Evolutionary conservation across 2,329 filamentous ascomycete genomes (phyloP).

Genomic region (Fusarium sp.): DNA sequence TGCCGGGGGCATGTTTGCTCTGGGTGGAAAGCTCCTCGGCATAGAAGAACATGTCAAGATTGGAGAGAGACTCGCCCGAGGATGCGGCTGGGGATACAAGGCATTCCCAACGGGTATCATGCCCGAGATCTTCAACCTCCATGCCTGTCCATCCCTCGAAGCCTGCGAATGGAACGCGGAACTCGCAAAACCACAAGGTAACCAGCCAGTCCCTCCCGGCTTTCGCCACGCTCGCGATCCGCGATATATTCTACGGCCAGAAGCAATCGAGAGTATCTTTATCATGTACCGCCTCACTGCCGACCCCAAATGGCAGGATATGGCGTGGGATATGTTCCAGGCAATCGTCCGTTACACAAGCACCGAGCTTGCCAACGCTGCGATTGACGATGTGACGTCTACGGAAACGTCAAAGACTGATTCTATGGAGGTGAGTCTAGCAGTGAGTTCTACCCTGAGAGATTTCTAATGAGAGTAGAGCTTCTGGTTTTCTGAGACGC

Average conservation of each 20-base stretch:
- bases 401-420: constrained; percentile 58
- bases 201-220: constrained; percentile 60
- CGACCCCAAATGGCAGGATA: constrained; percentile 58
- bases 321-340: constrained; percentile 64
- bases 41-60: constrained; percentile 60
- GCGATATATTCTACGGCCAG: constrained; percentile 63
- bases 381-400: constrained; percentile 57
- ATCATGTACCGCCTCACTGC: constrained; percentile 63
- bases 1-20: constrained; percentile 72
- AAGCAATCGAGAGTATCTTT: constrained; percentile 60
- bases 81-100: constrained; percentile 68
- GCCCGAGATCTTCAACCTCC: constrained; percentile 64
- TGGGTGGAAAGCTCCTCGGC: constrained; percentile 69
- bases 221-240: constrained; percentile 68
- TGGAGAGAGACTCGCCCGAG: constrained; percentile 61
- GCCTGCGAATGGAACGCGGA: constrained; percentile 48
- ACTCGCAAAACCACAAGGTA: constrained; percentile 25
- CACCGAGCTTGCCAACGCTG: constrained; percentile 59
- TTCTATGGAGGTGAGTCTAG: constrained; percentile 65
- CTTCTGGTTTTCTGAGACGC: constrained; percentile 77
- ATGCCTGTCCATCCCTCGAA: constrained; percentile 55
- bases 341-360: constrained; percentile 58
- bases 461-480: constrained; percentile 57
- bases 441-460: neutral
- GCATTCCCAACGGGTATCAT: constrained; percentile 66